A percentile compares a stretch with the other conserved stretches of the same genome.
phyloP scores from a whole-genome alignment of 768 basidiomycete species.

The Crepidotus variabilis region DNA sequence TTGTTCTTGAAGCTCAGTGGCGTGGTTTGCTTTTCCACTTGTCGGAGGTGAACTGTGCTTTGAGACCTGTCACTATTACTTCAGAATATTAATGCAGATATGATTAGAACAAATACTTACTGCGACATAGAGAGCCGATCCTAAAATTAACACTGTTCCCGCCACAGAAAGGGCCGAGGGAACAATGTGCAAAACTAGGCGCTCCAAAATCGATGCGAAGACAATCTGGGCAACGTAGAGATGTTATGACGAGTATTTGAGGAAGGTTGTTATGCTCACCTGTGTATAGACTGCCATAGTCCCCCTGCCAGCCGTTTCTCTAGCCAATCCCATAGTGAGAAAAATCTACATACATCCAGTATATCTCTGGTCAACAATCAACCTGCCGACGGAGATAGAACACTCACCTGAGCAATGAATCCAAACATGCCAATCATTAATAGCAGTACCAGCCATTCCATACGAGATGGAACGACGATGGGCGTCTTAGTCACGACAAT shows the following conservation, averaged over 20 bases:
- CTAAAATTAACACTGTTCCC: slow-evolving; percentile 64
- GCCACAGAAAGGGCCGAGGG: slow-evolving; percentile 58
- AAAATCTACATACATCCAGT: slow-evolving; percentile 51
- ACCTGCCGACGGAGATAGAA: neutral
- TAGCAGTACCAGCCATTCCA: slow-evolving; percentile 43
- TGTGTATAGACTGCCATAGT: slow-evolving; percentile 52
- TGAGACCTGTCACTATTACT: neutral
- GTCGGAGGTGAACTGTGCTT: neutral
- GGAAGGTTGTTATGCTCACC: slow-evolving; percentile 3
- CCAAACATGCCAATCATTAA: slow-evolving; percentile 50
- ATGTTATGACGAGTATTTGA: neutral
- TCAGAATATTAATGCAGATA: neutral
- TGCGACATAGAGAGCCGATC: slow-evolving; percentile 60
- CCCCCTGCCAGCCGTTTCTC: slow-evolving; percentile 33
- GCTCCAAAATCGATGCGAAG: slow-evolving; percentile 65
- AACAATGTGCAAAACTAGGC: slow-evolving; percentile 55
- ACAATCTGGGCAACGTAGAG: slow-evolving; percentile 40
- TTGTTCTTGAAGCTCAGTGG: neutral
- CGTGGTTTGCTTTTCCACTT: neutral
- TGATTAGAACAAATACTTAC: slow-evolving; percentile 32
- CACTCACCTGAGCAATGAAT: slow-evolving; percentile 45
- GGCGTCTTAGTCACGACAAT: slow-evolving; percentile 38
- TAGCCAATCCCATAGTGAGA: slow-evolving; percentile 55
- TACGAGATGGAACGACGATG: slow-evolving; percentile 41
- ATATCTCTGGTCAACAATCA: slow-evolving; percentile 7